Conservation (phyloP, 345 rosid genomes). For the Eucalyptus polyanthemos region DNA sequence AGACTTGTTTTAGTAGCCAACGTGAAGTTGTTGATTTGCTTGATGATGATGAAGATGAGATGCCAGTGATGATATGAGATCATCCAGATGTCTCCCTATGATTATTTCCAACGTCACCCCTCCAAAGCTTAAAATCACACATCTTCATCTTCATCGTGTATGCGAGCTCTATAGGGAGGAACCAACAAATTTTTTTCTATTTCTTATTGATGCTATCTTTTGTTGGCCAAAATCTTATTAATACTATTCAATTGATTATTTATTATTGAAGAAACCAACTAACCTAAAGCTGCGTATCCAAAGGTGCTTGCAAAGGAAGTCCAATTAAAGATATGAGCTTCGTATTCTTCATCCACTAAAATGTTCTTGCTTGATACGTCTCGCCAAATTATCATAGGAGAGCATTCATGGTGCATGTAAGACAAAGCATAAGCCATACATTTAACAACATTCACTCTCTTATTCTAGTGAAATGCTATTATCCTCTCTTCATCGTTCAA, state of each 20-base stretch:
- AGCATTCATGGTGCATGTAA: neutral
- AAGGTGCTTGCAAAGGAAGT: neutral
- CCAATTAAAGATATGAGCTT: neutral
- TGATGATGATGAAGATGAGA: neutral
- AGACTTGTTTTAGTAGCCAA: neutral
- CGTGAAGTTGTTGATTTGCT: neutral
- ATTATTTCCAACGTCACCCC: too few relatives aligned
- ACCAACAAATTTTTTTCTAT: too few relatives aligned
- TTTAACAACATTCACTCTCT: neutral
- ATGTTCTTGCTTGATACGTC: neutral
- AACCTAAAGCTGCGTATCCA: neutral
- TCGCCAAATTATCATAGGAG: neutral
- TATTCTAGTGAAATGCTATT: neutral
- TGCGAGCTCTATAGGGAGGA: too few relatives aligned
- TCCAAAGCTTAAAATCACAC: too few relatives aligned
- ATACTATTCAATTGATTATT: neutral
- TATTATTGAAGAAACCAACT: neutral
- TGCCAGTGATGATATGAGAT: neutral
- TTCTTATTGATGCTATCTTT: too few relatives aligned
- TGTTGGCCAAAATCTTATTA: too few relatives aligned
- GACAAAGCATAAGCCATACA: neutral
- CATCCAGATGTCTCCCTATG: too few relatives aligned
- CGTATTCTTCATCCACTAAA: neutral
- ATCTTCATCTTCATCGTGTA: too few relatives aligned
- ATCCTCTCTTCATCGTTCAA: neutral